phyloP scores from a whole-genome alignment of 2,329 filamentous ascomycete species.

The Fusarium sambucinum region DNA sequence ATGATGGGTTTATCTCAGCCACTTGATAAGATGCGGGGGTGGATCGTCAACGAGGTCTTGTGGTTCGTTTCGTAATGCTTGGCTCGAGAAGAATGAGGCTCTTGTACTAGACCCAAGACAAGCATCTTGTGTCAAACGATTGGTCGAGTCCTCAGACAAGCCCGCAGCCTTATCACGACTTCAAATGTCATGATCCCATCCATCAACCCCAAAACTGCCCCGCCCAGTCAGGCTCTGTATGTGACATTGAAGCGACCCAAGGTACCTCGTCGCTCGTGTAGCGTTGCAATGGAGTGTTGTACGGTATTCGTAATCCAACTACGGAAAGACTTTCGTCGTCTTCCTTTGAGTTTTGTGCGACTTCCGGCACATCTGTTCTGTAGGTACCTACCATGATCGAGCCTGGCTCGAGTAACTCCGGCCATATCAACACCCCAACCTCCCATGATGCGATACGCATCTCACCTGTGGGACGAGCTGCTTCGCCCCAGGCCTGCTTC shows the following conservation, averaged over 20 bases:
- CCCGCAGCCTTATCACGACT: constrained; percentile 21
- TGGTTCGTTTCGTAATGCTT: constrained; percentile 26
- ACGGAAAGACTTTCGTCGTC: constrained; percentile 52
- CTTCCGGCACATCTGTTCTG: constrained; percentile 66
- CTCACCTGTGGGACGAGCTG: constrained; percentile 66
- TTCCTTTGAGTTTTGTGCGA: constrained; percentile 34
- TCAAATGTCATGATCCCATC: constrained; percentile 10
- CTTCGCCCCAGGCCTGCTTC: constrained; percentile 88
- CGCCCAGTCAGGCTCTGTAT: constrained; percentile 72
- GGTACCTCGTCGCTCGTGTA: constrained; percentile 75
- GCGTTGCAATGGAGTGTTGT: constrained; percentile 77
- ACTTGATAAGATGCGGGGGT: constrained; percentile 41
- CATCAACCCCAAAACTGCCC: constrained; percentile 56
- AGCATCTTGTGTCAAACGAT: constrained; percentile 28
- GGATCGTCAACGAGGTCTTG: constrained; percentile 34
- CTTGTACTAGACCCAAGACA: constrained; percentile 12
- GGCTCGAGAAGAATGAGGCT: constrained; percentile 17
- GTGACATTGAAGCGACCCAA: constrained; percentile 77
- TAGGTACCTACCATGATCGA: constrained; percentile 78
- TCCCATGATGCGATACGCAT: constrained; percentile 85
- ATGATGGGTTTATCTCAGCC: constrained; percentile 29
- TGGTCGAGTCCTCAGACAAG: constrained; percentile 16
- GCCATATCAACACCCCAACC: constrained; percentile 86
- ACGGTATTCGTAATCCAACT: constrained; percentile 84
- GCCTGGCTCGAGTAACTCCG: constrained; percentile 64